phyloP scores from a whole-genome alignment of 257 asterid genomes.

The Solanum pennellii region DNA sequence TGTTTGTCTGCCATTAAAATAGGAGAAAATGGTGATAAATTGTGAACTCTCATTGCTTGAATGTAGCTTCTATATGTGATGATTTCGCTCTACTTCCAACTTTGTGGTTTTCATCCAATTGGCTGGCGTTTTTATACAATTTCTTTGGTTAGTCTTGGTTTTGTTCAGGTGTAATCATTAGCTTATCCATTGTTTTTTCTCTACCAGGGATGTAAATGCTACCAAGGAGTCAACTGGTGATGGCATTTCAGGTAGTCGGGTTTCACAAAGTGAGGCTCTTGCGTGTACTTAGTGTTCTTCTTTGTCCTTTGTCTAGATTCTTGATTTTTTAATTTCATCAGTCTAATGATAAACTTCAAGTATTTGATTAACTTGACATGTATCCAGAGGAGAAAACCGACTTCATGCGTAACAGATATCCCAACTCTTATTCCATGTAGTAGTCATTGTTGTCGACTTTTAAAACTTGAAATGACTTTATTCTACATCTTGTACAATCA shows the following conservation, averaged over 20 bases:
- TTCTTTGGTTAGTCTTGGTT: neutral
- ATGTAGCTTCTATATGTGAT: neutral
- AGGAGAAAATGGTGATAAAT: neutral
- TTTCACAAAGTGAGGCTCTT: conserved; percentile 13
- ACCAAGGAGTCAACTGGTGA: conserved; percentile 11
- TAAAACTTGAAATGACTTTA: neutral
- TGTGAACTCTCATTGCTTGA: neutral
- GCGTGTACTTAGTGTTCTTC: neutral
- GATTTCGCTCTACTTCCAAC: neutral
- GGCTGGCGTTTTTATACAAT: neutral
- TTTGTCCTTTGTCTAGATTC: neutral
- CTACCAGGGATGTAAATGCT: conserved; percentile 23
- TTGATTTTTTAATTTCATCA: neutral
- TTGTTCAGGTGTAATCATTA: neutral
- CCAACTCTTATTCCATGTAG: neutral
- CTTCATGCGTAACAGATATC: neutral
- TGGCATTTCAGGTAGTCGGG: conserved; percentile 3
- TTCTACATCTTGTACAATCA: neutral
- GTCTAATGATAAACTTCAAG: neutral
- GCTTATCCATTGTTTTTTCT: neutral
- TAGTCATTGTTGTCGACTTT: neutral
- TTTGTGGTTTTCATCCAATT: neutral
- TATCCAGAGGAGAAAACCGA: neutral
- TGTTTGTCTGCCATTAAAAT: neutral
- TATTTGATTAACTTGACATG: neutral